A percentile compares a stretch with the other conserved stretches of the same genome.
These are phyloP conservation scores for Parachaetomium inaequale DNA, from an alignment of 495 filamentous ascomycete genomes.

Conservation along the genomic window DNA sequence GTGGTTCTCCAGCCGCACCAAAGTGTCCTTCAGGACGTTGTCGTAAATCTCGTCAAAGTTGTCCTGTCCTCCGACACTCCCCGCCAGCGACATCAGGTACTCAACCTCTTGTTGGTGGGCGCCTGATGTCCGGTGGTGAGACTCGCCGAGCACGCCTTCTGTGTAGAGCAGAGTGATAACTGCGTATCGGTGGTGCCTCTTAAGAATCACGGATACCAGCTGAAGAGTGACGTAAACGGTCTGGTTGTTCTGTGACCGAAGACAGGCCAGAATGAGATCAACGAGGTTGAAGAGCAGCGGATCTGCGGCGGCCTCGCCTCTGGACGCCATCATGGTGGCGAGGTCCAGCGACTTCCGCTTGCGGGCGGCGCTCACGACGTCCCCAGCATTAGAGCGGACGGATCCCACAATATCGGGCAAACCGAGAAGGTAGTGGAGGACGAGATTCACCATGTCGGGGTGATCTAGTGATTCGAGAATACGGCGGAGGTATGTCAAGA, in stretches of 20 bases:
- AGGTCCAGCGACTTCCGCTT: conserved; percentile 86
- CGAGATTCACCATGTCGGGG: conserved; percentile 86
- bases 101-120: conserved; percentile 77
- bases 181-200: conserved; percentile 82
- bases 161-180: conserved; percentile 69
- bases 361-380: conserved; percentile 59
- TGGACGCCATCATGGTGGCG: conserved; percentile 68
- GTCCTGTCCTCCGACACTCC: conserved; percentile 65
- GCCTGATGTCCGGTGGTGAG: conserved; percentile 64
- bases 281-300: conserved; percentile 89
- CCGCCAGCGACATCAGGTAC: conserved; percentile 66
- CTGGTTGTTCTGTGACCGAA: conserved; percentile 80
- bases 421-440: conserved; percentile 87
- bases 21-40: conserved; percentile 74
- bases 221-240: conserved; percentile 85
- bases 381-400: conserved; percentile 22
- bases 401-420: conserved; percentile 53
- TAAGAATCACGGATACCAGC: conserved; percentile 76
- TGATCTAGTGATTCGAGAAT: conserved; percentile 89
- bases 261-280: conserved; percentile 80
- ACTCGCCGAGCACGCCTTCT: conserved; percentile 49
- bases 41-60: conserved; percentile 77
- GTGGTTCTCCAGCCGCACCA: conserved; percentile 74
- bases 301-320: conserved; percentile 65
- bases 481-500: conserved; percentile 86